A percentile compares a stretch with the other conserved stretches of the same genome.
phyloP scores from a whole-genome alignment of 2,329 filamentous ascomycete species.

The Arachnomyces sp. region DNA sequence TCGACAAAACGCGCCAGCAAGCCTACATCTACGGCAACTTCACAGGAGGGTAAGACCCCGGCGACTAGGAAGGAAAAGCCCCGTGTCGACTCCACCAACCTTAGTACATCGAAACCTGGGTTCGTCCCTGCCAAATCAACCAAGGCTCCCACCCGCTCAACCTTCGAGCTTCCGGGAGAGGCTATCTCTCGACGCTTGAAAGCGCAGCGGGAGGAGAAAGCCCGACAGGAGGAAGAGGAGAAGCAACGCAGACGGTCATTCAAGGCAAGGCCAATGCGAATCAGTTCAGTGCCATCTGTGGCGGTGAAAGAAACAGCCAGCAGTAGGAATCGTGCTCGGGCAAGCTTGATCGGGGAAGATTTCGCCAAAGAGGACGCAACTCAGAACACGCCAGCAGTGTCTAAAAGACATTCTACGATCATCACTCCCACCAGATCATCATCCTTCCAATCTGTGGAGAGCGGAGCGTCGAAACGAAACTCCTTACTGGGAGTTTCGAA shows the following conservation, averaged over 20 bases:
- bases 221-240: constrained; percentile 36
- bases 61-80: constrained; percentile 21
- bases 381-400: constrained; percentile 14
- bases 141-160: constrained; percentile 43
- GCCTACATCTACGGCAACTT: constrained; percentile 14
- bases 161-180: constrained; percentile 48
- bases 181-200: constrained; percentile 47
- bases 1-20: constrained; percentile 14
- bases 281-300: constrained; percentile 23
- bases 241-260: constrained; percentile 29
- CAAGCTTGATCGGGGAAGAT: constrained; percentile 17
- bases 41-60: constrained; percentile 33
- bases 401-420: constrained; percentile 8
- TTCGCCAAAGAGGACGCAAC: constrained; percentile 9
- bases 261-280: constrained; percentile 38
- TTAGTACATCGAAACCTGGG: constrained; percentile 39
- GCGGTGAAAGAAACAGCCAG: constrained; percentile 41
- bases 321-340: constrained; percentile 34
- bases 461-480: constrained; percentile 6
- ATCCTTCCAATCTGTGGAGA: constrained; percentile 10
- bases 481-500: too few species aligned
- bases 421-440: constrained; percentile 6
- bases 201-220: constrained; percentile 42
- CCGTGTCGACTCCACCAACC: constrained; percentile 5
- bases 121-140: constrained; percentile 45